Evolutionary conservation across 805 yeast species (phyloP), one percentile per base, ranked within the genome.

Genomic region (Saturnispora quitensis): DNA sequence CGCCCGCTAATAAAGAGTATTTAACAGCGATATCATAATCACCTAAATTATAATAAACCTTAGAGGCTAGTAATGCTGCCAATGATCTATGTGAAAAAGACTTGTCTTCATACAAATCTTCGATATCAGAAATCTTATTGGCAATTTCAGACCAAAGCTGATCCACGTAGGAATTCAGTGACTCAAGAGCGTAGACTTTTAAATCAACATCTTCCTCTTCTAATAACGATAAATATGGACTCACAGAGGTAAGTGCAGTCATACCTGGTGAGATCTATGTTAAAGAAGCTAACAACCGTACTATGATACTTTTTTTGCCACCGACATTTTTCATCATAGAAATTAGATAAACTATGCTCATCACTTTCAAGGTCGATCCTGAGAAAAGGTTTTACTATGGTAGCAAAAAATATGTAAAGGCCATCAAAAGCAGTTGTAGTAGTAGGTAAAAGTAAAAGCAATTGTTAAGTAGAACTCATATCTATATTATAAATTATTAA

Each of bases 111-210:
- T 84, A 89, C 50, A 93, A 73, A 57, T 89, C 95, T 71, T 93
- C 99, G 62, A 93, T 86, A 51, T 86, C 89, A 28, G 87, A 74
- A 55, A 93, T 80, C 62, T 78, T 82, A 70, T 93, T 93, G 53
- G 99, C 95, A 53, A 93, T 86, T 72, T 93, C 98, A 3, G 99
- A 89, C 99, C 99, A 93, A 53, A 89, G 76, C 68, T 88, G 90
- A 70, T 89, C 96, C 48, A 89, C 97, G 48, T 86, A 78, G 27
- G 72, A 77, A 65, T 89, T 86, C 58, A 93, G 78, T 18, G 95
- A 82, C 52, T 83, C 73, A 63, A 93, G 76, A 18, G 98, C 99
- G 65, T 88, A 87, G 35, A 84, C 74, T 67, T 89, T 90, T 58
- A 93, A 78, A 49, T 76, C 69, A 47, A 77, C 70, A 66, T 93